Percentiles rank a stretch among this genome's conserved stretches.
Conservation (phyloP, 345 rosid genomes). For the Dovyalis caffra region DNA sequence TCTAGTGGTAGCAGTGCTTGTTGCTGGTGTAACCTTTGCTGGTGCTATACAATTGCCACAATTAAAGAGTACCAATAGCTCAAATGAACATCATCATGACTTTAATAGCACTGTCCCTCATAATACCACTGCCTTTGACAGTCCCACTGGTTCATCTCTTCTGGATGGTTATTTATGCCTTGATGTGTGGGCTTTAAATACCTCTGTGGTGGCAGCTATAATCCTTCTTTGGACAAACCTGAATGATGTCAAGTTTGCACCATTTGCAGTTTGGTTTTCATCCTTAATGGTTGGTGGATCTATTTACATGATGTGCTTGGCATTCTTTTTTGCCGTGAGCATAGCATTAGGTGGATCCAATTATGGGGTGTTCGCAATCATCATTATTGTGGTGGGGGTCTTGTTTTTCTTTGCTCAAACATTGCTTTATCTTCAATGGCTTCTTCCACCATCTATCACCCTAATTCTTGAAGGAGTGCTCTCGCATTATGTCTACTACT, state of each 20-base stretch:
- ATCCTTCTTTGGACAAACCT: not conserved
- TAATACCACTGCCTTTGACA: too few relatives aligned
- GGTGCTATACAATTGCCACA: constrained; percentile 14
- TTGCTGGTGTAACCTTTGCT: constrained; percentile 22
- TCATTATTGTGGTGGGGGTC: too few relatives aligned
- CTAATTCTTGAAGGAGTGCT: accelerated
- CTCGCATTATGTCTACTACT: too few relatives aligned
- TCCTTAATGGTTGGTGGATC: not conserved
- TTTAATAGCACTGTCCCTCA: not conserved
- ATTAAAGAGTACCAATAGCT: not conserved
- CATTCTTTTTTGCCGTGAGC: not conserved
- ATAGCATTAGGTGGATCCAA: not conserved
- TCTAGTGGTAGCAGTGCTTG: constrained; percentile 18
- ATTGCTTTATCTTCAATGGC: too few relatives aligned
- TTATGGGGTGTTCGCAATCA: too few relatives aligned
- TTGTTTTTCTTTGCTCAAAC: accelerated
- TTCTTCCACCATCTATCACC: accelerated
- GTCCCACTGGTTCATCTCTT: too few relatives aligned
- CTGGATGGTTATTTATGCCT: too few relatives aligned
- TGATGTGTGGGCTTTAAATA: not conserved
- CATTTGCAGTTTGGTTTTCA: not conserved
- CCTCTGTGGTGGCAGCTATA: not conserved
- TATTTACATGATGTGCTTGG: not conserved
- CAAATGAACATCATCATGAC: too few relatives aligned
- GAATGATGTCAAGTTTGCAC: not conserved